These are phyloP conservation scores for Myotisia sp. DNA, from an alignment of 2,329 filamentous ascomycete genomes.

Conservation along the genomic window DNA sequence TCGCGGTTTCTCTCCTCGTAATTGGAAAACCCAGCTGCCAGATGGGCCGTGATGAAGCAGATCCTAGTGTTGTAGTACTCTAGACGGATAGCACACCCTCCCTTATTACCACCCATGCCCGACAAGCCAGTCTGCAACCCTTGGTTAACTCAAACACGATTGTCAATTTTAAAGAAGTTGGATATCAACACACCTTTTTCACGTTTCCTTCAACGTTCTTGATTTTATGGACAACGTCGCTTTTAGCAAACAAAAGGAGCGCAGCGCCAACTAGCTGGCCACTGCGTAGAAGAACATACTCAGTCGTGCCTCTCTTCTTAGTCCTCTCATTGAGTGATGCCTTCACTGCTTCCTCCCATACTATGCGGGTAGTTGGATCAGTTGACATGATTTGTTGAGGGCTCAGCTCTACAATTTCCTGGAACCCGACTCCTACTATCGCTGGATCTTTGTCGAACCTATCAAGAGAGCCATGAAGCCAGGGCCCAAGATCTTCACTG, in stretches of 20 bases:
- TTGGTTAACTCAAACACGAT: neutral
- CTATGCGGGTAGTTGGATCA: conserved; percentile 67
- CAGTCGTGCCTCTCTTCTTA: conserved; percentile 49
- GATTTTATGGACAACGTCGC: conserved; percentile 61
- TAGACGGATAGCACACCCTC: conserved; percentile 88
- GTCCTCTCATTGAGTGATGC: conserved; percentile 61
- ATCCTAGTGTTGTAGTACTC: conserved; percentile 86
- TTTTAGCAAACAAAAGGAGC: conserved; percentile 77
- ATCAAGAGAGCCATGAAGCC: conserved; percentile 56
- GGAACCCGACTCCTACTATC: conserved; percentile 82
- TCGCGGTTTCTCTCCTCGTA: conserved; percentile 93
- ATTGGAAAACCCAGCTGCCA: conserved; percentile 90
- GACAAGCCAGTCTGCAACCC: conserved; percentile 60
- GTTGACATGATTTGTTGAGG: conserved; percentile 99
- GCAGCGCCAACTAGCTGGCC: conserved; percentile 92
- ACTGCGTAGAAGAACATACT: conserved; percentile 78
- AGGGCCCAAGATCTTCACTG: conserved; percentile 64
- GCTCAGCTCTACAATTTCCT: conserved; percentile 95
- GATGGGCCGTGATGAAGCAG: conserved; percentile 90
- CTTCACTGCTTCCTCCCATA: conserved; percentile 76
- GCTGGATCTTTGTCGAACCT: conserved; percentile 53
- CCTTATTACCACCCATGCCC: conserved; percentile 95
- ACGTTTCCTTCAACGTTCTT: conserved; percentile 95
- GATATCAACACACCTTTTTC: conserved; percentile 50
- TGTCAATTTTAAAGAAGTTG: neutral